Percentiles rank a stretch among this genome's conserved stretches.
These are phyloP conservation scores for Physaria fendleri DNA, from an alignment of 345 rosid genomes.

Conservation along the genomic window DNA sequence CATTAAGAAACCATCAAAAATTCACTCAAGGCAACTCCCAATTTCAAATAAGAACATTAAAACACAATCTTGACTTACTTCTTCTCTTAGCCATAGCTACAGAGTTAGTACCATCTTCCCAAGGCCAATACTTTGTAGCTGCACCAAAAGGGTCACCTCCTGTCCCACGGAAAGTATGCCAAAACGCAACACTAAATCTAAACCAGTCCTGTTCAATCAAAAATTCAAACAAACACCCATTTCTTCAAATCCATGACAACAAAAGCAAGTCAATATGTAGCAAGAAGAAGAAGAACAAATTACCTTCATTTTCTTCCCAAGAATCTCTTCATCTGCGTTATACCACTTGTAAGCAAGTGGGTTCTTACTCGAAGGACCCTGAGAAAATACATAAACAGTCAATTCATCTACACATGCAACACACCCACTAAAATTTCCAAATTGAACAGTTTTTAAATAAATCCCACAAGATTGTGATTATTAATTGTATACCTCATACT, in stretches of 20 bases:
- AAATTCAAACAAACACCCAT: neutral
- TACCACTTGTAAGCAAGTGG: constrained; percentile 86
- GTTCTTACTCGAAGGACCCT: constrained; percentile 79
- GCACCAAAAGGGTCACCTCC: constrained; percentile 93
- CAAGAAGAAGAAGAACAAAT: neutral
- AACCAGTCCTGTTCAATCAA: constrained; percentile 71
- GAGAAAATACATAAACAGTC: neutral
- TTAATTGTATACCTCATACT: constrained; percentile 59
- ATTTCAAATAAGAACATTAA: neutral
- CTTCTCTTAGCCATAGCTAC: constrained; percentile 92
- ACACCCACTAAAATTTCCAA: neutral
- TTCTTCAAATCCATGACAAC: neutral
- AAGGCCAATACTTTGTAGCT: constrained; percentile 83
- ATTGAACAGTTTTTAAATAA: neutral
- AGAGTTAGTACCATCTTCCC: constrained; percentile 98
- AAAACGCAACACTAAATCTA: constrained; percentile 95
- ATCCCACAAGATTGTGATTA: neutral
- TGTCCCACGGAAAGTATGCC: constrained; percentile 95
- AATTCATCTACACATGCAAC: constrained; percentile 9
- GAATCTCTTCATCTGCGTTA: constrained; percentile 77
- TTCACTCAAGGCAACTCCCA: neutral
- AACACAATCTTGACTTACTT: constrained; percentile 45
- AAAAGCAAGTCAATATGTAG: neutral
- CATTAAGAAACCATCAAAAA: neutral
- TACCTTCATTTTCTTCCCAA: constrained; percentile 98